Evolutionary conservation across 2,329 filamentous ascomycete species (phyloP), one percentile per base, ranked within the genome.

Genomic region (Lasiodiplodia gonubiensis): DNA sequence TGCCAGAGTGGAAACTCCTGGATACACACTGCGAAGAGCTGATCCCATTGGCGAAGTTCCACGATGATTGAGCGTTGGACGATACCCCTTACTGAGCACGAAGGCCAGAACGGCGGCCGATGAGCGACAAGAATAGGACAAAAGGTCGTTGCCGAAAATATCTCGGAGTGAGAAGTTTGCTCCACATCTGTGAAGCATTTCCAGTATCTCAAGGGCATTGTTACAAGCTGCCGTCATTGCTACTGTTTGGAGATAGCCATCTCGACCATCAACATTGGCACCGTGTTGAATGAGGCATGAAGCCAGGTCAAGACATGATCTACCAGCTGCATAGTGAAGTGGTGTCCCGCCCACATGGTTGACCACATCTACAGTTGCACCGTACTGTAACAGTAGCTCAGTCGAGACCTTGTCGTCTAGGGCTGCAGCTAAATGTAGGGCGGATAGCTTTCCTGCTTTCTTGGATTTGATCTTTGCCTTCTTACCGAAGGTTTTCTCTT

Each of bases 231-330:
- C 54, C 2, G 2, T 21, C 14, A 42, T n/a, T 11, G 54, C 54
- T 5, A 35, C n/a, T 5, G 55, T 59, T 16, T 0, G 2, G 2
- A 59, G 21, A 4, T 2, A 2, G 35, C 3, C 0, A 4, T 35
- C 4, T 11, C 55, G 35, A 1, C n/a, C 35, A 3, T 59, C 7
- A 3, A 37, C 8, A 10, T n/a, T 2, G 1, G 55, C 55, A 2
- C 55, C 35, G 16, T 59, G 21, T 0, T 59, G n/a, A 3, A 59
- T 33, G 12, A 59, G 54, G 14, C 12, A 12, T 3, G n/a, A 23
- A 5, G 11, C 7, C n/a, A 35, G 2, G 3, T 16, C 33, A 2
- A 8, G 3, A 2, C 11, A 35, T 0, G 8, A 1, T 7, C 4
- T 0, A 0, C 1, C 2, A 16, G 23, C 16, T 10, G 35, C 33